A percentile compares a stretch with the other conserved stretches of the same genome.
phyloP scores from a whole-genome alignment of 495 filamentous ascomycete genomes.

The Aspergillus heteromorphus region DNA sequence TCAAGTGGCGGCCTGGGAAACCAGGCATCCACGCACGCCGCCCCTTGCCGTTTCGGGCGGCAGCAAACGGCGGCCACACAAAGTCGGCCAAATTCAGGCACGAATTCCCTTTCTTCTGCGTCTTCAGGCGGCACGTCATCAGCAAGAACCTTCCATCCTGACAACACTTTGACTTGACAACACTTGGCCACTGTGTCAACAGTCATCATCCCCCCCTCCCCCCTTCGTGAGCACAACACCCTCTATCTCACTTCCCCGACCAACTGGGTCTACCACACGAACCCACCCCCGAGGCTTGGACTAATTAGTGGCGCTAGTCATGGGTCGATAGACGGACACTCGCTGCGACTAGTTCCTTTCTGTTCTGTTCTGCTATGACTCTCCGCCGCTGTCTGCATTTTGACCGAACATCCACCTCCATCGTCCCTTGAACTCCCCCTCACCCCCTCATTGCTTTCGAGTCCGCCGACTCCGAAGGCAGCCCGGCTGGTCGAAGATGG shows the following conservation, averaged over 20 bases:
- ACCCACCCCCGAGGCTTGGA: not conserved
- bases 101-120: not conserved
- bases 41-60: not conserved
- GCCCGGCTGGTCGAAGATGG: constrained; percentile 45
- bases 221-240: not conserved
- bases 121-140: not conserved
- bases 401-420: constrained; percentile 3
- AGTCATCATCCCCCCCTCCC: not conserved
- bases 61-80: not conserved
- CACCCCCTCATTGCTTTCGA: constrained; percentile 17
- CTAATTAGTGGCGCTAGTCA: constrained; percentile 11
- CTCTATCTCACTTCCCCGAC: not conserved
- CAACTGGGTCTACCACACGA: not conserved
- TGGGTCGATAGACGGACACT: constrained; percentile 14
- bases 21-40: not conserved
- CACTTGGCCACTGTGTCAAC: not conserved
- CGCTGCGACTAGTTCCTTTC: not conserved
- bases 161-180: no score
- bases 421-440: constrained; percentile 8
- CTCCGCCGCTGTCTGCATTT: constrained; percentile 17
- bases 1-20: no score
- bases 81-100: constrained; percentile 1
- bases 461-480: constrained; percentile 31
- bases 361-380: constrained; percentile 11
- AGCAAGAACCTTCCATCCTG: not conserved